Conservation (phyloP, 1,284 basidiomycete species). For the Rhodotorula mucilaginosa region DNA sequence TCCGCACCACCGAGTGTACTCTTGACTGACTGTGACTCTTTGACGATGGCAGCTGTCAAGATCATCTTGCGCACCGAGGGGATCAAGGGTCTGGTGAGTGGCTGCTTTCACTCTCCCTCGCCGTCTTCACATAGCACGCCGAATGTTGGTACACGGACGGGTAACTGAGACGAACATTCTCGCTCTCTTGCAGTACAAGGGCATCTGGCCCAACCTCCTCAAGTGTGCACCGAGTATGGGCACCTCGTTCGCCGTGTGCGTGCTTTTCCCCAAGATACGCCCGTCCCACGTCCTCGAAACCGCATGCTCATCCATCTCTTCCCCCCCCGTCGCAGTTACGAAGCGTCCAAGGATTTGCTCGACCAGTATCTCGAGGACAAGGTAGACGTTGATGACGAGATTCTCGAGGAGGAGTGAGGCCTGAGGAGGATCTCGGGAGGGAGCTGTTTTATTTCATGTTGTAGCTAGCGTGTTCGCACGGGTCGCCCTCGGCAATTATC, state of each 20-base stretch:
- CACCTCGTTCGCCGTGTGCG: conserved; percentile 8
- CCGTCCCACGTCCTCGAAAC: no score
- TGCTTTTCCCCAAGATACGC: no score
- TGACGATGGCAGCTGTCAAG: conserved; percentile 23
- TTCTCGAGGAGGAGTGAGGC: neutral
- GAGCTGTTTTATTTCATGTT: neutral
- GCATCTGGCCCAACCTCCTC: conserved; percentile 27
- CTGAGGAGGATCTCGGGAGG: neutral
- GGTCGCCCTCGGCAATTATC: no score
- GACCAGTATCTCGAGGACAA: conserved; percentile 2
- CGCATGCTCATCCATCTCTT: neutral
- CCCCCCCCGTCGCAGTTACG: neutral
- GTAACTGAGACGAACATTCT: neutral
- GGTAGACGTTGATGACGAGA: neutral
- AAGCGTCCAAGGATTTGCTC: conserved; percentile 17
- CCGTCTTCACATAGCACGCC: neutral
- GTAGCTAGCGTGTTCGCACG: no score
- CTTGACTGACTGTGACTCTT: neutral
- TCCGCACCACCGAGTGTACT: no score
- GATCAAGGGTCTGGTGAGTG: conserved; percentile 23
- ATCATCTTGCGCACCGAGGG: conserved; percentile 39
- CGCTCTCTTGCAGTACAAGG: neutral
- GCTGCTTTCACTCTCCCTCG: neutral
- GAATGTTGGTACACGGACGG: neutral
- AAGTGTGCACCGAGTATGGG: conserved; percentile 18